phyloP scores from a whole-genome alignment of 345 rosid species.

The Camelina sativa region DNA sequence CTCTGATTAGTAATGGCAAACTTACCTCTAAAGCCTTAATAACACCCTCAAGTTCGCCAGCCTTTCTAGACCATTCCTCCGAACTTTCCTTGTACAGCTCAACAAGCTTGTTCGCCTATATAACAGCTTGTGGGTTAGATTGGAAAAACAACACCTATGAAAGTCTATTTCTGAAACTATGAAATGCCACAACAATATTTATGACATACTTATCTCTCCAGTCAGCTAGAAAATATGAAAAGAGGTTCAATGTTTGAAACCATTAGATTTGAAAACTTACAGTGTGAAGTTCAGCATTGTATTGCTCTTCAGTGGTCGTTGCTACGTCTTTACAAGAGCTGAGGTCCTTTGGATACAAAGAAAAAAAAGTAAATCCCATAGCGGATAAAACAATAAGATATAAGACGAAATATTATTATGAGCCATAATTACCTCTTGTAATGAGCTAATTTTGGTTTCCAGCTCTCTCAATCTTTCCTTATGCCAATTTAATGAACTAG shows the following conservation, averaged over 20 bases:
- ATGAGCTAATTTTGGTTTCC: conserved; percentile 54
- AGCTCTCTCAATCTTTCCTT: conserved; percentile 81
- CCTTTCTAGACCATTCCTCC: conserved; percentile 93
- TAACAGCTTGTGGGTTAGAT: conserved; percentile 26
- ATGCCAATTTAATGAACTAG: conserved; percentile 72
- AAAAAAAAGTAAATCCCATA: conserved; percentile 38
- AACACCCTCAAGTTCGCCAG: conserved; percentile 97
- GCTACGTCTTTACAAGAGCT: conserved; percentile 71
- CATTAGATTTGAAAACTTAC: conserved; percentile 53
- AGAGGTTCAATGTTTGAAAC: conserved; percentile 1
- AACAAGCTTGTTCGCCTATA: conserved; percentile 83
- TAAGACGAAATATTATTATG: conserved; percentile 4
- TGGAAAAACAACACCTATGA: conserved; percentile 21
- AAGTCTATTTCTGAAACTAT: background rate
- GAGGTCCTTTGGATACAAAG: conserved; percentile 59
- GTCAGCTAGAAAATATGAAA: conserved; percentile 7
- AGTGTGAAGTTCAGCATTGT: conserved; percentile 75
- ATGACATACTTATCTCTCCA: conserved; percentile 10
- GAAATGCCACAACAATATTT: conserved; percentile 21
- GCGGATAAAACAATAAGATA: conserved; percentile 11
- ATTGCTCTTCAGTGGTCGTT: conserved; percentile 69
- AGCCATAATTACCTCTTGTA: conserved; percentile 64
- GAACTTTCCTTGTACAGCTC: conserved; percentile 91
- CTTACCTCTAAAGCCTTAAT: conserved; percentile 90
- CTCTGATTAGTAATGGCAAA: conserved; percentile 20